Evolutionary conservation across 805 yeast species (phyloP).

Genomic region (Phaffomyces opuntiae): DNA sequence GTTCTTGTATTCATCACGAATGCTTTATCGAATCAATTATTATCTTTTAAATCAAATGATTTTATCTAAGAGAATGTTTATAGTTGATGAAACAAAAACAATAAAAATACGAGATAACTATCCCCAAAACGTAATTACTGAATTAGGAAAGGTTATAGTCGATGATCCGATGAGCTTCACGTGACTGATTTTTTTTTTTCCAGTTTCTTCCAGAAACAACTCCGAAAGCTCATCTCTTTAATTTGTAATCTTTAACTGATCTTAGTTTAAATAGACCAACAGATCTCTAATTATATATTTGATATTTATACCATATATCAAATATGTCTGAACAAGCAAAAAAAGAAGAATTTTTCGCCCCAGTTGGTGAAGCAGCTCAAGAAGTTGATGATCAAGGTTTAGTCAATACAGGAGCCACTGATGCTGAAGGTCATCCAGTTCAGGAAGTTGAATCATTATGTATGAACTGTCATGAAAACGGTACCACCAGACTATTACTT

Average conservation of each 20-base stretch:
- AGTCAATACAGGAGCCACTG: constrained; percentile 67
- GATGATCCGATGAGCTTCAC: neutral
- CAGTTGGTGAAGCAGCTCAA: constrained; percentile 57
- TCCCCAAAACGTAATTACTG: neutral
- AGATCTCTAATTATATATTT: too few species aligned
- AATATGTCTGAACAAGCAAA: constrained; percentile 13
- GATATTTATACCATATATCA: neutral
- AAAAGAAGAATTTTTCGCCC: constrained; percentile 40
- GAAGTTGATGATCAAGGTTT: constrained; percentile 42
- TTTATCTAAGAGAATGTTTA: neutral
- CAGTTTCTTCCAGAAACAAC: constrained; percentile 3
- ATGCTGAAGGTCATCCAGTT: constrained; percentile 86
- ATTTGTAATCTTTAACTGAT: neutral
- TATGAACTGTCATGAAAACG: constrained; percentile 89
- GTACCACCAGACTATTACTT: constrained; percentile 73
- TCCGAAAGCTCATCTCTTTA: constrained; percentile 1
- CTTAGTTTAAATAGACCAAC: neutral
- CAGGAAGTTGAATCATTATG: constrained; percentile 93
- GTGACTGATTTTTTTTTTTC: constrained; percentile 2
- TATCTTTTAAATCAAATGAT: neutral
- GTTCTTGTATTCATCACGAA: constrained; percentile 19
- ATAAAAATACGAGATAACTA: neutral
- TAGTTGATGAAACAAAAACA: too few species aligned
- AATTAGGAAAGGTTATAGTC: neutral
- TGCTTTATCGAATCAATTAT: too few species aligned